Percentiles rank a stretch among this genome's conserved stretches.
Conservation (phyloP, 495 filamentous ascomycete species). For the Penicillium macrosclerotiorum region DNA sequence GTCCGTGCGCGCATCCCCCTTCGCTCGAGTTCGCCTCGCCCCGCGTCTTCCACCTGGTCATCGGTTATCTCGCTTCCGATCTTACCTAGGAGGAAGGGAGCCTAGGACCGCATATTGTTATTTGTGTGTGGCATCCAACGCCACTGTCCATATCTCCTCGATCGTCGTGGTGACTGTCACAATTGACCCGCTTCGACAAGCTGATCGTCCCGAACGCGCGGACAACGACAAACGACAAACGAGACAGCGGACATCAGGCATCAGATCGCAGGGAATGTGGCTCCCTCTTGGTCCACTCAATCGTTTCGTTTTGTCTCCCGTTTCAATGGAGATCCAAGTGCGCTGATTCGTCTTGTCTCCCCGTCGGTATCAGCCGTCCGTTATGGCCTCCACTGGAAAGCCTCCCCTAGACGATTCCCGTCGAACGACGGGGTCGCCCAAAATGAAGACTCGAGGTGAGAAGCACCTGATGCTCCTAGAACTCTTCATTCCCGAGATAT, state of each 20-base stretch:
- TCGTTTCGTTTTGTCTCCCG: constrained; percentile 27
- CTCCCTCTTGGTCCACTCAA: constrained; percentile 31
- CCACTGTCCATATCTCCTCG: constrained; percentile 9
- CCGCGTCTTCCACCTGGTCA: constrained; percentile 23
- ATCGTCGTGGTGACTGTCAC: constrained; percentile 9
- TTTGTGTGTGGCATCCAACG: constrained; percentile 2
- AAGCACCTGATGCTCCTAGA: neutral
- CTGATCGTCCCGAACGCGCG: constrained; percentile 14
- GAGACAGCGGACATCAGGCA: constrained; percentile 11
- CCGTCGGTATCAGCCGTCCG: constrained; percentile 31
- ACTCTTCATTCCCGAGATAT: neutral
- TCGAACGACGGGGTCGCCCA: constrained; percentile 54
- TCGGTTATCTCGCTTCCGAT: constrained; percentile 23
- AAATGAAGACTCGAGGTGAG: constrained; percentile 64
- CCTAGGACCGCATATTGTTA: constrained; percentile 16
- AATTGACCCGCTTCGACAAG: constrained; percentile 23
- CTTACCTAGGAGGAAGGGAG: constrained; percentile 15
- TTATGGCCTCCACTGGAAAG: constrained; percentile 45
- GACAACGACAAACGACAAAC: no score
- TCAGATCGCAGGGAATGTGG: constrained; percentile 41
- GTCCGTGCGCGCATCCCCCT: constrained; percentile 25
- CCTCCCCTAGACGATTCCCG: constrained; percentile 45
- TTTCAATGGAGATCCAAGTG: constrained; percentile 44
- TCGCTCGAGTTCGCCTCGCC: constrained; percentile 29
- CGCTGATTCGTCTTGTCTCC: constrained; percentile 31